These are phyloP conservation scores for Malassezia nana DNA, from an alignment of 1,284 basidiomycete species.

Conservation along the genomic window DNA sequence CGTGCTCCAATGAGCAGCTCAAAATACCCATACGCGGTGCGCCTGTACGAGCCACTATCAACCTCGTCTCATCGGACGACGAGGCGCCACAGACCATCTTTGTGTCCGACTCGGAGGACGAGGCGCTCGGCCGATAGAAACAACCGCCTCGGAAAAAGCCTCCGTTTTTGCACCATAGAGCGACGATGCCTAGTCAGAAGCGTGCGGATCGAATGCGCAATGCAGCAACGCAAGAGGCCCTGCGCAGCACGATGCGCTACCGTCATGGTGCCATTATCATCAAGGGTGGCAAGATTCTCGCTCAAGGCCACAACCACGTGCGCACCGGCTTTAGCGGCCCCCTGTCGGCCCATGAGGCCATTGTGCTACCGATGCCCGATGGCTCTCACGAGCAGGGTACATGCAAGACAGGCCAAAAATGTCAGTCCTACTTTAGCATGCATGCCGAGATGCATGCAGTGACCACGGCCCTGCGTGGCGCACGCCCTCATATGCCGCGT, in stretches of 20 bases:
- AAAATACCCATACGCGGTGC: conserved; percentile 2
- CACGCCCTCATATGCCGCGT: conserved; percentile 14
- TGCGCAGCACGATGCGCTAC: conserved; percentile 20
- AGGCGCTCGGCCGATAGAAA: conserved; percentile 7
- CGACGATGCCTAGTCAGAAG: conserved; percentile 16
- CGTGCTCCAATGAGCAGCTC: background rate
- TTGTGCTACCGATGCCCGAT: conserved; percentile 1
- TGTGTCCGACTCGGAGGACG: background rate
- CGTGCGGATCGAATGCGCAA: conserved; percentile 21
- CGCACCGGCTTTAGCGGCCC: conserved; percentile 20
- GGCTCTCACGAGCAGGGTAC: background rate
- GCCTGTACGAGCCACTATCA: background rate
- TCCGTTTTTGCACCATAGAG: background rate
- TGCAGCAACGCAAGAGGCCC: conserved; percentile 21
- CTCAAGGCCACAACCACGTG: conserved; percentile 20
- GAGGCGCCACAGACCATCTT: background rate
- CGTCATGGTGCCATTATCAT: conserved; percentile 20
- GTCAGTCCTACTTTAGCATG: conserved; percentile 21
- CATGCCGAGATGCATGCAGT: conserved; percentile 24
- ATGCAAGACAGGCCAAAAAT: background rate
- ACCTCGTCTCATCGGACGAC: background rate
- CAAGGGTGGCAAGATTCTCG: conserved; percentile 24
- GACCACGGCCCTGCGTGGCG: conserved; percentile 16
- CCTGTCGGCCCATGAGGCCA: conserved; percentile 10
- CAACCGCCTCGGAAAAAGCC: background rate